These are phyloP conservation scores for Backusella tarrabulga DNA, from an alignment of 192 early-diverging fungal species.

Conservation along the genomic window DNA sequence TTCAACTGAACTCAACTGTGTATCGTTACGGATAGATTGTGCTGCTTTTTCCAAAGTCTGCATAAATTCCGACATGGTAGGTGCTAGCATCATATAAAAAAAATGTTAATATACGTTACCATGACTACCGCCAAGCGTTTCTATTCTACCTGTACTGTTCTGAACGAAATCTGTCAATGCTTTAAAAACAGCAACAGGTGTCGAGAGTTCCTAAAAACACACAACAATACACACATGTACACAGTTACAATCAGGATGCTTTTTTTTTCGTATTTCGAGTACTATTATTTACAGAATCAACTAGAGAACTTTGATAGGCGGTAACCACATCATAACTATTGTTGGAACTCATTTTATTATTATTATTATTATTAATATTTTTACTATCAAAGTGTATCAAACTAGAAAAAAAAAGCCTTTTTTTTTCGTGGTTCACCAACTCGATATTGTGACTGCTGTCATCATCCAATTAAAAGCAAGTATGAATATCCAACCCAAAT, in stretches of 20 bases:
- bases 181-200: slow-evolving; percentile 75
- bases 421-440: neutral
- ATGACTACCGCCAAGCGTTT: too few species aligned
- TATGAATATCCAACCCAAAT: neutral
- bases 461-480: neutral
- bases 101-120: too few species aligned
- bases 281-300: slow-evolving; percentile 28
- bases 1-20: slow-evolving; percentile 21
- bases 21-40: slow-evolving; percentile 62
- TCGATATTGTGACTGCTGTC: neutral
- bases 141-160: slow-evolving; percentile 47
- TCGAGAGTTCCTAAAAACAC: slow-evolving; percentile 57
- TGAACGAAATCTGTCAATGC: slow-evolving; percentile 68
- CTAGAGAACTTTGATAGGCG: slow-evolving; percentile 36
- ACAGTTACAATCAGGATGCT: neutral
- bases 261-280: neutral
- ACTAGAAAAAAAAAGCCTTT: neutral
- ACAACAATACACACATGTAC: neutral
- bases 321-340: slow-evolving; percentile 28
- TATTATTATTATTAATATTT: neutral
- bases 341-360: neutral
- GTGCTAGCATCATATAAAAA: slow-evolving; percentile 46
- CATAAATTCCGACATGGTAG: slow-evolving; percentile 89
- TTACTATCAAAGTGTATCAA: neutral
- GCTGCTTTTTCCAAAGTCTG: slow-evolving; percentile 67